Percentiles rank a stretch among this genome's conserved stretches.
phyloP scores from a whole-genome alignment of 2,329 filamentous ascomycete genomes.

The Trichoderma cornu-damae region DNA sequence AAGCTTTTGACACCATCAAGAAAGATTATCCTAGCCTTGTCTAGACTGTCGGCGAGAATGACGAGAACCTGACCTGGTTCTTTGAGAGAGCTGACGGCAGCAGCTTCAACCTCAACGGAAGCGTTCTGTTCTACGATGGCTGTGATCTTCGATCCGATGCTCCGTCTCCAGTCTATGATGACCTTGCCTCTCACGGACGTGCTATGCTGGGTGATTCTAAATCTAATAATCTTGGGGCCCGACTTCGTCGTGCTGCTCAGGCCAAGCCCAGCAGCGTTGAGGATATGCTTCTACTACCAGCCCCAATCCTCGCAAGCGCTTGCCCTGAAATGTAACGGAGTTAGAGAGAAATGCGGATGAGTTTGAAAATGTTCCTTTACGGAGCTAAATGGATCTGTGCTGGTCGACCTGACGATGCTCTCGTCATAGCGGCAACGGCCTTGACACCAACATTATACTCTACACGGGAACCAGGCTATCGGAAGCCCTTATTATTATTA shows the following conservation, averaged over 20 bases:
- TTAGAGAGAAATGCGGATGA: neutral
- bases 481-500: too few species aligned
- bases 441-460: too few species aligned
- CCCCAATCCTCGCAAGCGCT: too few species aligned
- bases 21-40: constrained; percentile 87
- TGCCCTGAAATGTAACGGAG: neutral
- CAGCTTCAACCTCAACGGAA: constrained; percentile 77
- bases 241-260: constrained; percentile 71
- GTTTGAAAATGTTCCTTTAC: constrained; percentile 10
- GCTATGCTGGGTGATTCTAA: constrained; percentile 86
- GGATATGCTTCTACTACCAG: constrained; percentile 38
- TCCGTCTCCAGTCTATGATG: constrained; percentile 74
- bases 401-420: constrained; percentile 25
- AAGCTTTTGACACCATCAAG: constrained; percentile 88
- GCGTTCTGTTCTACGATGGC: constrained; percentile 95
- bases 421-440: too few species aligned
- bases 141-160: constrained; percentile 70
- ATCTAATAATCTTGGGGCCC: constrained; percentile 83
- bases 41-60: constrained; percentile 94
- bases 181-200: constrained; percentile 76
- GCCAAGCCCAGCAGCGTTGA: constrained; percentile 79
- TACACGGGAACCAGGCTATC: too few species aligned
- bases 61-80: constrained; percentile 98
- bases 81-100: constrained; percentile 95
- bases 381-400: constrained; percentile 11